Evolutionary conservation across 2,329 filamentous ascomycete species (phyloP).

Genomic region (Lasiodiplodia hormozganensis): DNA sequence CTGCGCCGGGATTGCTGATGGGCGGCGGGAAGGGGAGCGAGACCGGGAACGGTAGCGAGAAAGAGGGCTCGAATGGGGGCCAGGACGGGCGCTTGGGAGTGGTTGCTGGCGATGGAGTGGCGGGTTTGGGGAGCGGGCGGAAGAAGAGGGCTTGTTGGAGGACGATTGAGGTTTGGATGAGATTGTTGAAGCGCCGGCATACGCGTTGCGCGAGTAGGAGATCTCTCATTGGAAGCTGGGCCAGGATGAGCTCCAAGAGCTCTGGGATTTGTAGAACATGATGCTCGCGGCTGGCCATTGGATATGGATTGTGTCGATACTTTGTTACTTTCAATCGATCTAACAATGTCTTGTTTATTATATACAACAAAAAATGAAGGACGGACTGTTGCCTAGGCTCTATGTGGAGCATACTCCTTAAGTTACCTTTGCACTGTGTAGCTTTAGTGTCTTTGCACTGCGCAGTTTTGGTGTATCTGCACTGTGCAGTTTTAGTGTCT

Average conservation of each 20-base stretch:
- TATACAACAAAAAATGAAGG: no score
- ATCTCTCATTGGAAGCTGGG: not conserved
- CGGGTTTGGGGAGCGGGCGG: not conserved
- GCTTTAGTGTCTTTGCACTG: no score
- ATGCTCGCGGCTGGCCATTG: not conserved
- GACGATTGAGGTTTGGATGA: not conserved
- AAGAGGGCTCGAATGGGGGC: not conserved
- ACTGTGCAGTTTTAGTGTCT: no score
- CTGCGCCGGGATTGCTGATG: no score
- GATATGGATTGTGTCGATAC: no score
- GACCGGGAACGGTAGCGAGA: not conserved
- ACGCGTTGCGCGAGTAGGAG: not conserved
- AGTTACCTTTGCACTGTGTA: no score
- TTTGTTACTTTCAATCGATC: no score
- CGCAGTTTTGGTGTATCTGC: no score
- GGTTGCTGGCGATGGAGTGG: not conserved
- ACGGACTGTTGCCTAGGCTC: no score
- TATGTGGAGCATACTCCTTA: no score
- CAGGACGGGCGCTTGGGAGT: not conserved
- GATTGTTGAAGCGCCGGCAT: not conserved
- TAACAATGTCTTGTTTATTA: no score
- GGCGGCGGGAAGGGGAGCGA: no score
- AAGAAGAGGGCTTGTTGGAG: conserved; percentile 3
- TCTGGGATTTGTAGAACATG: not conserved
- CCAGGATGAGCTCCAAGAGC: not conserved